Conservation (phyloP, 2,329 filamentous ascomycete species). For the Paraphoma sp. region DNA sequence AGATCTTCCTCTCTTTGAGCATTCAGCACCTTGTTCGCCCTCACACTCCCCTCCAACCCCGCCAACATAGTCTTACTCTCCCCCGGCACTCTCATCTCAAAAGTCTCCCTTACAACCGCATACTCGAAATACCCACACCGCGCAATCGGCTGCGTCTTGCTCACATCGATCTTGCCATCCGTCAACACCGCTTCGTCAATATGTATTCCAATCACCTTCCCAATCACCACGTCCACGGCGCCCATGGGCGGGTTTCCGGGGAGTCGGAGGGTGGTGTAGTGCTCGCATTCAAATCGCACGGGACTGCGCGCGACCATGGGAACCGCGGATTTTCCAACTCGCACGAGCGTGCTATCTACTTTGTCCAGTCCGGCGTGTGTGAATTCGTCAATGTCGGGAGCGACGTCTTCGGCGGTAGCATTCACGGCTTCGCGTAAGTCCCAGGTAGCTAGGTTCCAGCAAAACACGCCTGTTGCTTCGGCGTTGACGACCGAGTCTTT, state of each 20-base stretch:
- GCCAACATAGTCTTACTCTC: conserved; percentile 29
- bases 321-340: conserved; percentile 38
- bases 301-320: conserved; percentile 63
- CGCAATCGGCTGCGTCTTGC: conserved; percentile 65
- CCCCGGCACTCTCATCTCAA: conserved; percentile 64
- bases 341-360: conserved; percentile 48
- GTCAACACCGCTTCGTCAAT: conserved; percentile 63
- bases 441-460: conserved; percentile 67
- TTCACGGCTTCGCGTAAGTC: conserved; percentile 64
- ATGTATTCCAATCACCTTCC: conserved; percentile 63
- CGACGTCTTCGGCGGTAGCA: conserved; percentile 59
- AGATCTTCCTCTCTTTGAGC: not conserved
- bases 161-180: conserved; percentile 62
- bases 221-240: conserved; percentile 64
- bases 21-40: conserved; percentile 23
- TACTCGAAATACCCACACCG: conserved; percentile 68
- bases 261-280: conserved; percentile 60
- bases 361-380: conserved; percentile 58
- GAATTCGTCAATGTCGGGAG: conserved; percentile 63
- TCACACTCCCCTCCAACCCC: conserved; percentile 40
- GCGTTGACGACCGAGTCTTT: conserved; percentile 66
- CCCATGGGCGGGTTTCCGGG: conserved; percentile 66
- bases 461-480: conserved; percentile 63
- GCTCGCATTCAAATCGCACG: conserved; percentile 65
- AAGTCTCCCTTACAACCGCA: conserved; percentile 61